A percentile compares a stretch with the other conserved stretches of the same genome.
These are phyloP conservation scores for Solanum medicagineum DNA, from an alignment of 257 asterid genomes.

Conservation along the genomic window DNA sequence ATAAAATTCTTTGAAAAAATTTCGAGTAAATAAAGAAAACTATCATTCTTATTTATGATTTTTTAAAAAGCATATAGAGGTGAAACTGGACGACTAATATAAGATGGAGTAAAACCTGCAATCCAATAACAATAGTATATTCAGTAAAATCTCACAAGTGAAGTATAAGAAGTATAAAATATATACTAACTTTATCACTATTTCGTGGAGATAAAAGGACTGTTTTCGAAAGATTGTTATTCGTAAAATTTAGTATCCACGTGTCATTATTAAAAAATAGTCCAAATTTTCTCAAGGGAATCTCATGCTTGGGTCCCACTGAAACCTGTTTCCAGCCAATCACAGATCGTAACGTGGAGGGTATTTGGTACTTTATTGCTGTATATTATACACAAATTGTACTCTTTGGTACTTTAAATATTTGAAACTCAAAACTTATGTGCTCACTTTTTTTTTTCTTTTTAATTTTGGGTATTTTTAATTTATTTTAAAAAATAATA, in stretches of 20 bases:
- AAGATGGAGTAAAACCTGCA: background rate
- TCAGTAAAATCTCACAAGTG: too few species aligned
- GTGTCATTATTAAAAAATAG: background rate
- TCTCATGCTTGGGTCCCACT: background rate
- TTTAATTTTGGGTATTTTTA: background rate
- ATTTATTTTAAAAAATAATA: background rate
- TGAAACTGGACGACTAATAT: background rate
- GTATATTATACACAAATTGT: background rate
- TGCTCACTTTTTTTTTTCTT: background rate
- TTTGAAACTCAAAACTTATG: background rate
- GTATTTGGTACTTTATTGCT: background rate
- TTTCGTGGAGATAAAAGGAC: too few species aligned
- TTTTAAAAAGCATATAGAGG: too few species aligned
- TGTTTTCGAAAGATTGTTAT: too few species aligned
- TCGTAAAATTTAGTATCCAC: background rate
- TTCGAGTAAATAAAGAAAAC: too few species aligned
- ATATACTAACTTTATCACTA: too few species aligned
- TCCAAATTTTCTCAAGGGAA: background rate
- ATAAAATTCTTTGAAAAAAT: too few species aligned
- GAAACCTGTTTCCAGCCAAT: background rate
- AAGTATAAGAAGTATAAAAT: too few species aligned
- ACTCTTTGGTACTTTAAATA: background rate
- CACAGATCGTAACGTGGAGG: background rate
- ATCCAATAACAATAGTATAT: too few species aligned
- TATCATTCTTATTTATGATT: too few species aligned